Conservation (phyloP, 495 filamentous ascomycete species). For the Bacidia gigantensis region DNA sequence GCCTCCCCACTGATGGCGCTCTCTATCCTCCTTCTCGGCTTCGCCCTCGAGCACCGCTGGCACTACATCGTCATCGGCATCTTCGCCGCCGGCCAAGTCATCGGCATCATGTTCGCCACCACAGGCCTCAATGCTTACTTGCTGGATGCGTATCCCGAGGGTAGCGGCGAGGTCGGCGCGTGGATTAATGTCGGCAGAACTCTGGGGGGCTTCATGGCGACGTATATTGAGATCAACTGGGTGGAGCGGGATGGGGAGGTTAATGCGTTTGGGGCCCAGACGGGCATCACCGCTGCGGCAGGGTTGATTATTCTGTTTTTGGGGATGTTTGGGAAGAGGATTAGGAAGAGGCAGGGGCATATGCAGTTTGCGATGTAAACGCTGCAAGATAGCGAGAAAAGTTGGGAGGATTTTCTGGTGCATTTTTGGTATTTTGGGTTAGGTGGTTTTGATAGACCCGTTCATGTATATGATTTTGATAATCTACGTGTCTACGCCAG, state of each 20-base stretch:
- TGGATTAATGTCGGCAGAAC: constrained; percentile 37
- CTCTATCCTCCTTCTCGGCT: constrained; percentile 41
- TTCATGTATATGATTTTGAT: too few species aligned
- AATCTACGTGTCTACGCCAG: too few species aligned
- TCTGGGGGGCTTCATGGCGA: constrained; percentile 34
- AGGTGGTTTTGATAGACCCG: too few species aligned
- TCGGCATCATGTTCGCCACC: constrained; percentile 52
- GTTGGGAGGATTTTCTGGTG: too few species aligned
- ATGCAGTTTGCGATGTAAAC: constrained; percentile 13
- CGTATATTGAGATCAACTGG: constrained; percentile 37
- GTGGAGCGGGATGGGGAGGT: constrained; percentile 8
- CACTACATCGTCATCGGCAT: constrained; percentile 43
- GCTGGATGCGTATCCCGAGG: constrained; percentile 46
- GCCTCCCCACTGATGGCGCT: constrained; percentile 36
- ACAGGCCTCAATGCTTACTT: constrained; percentile 46
- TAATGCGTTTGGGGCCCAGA: constrained; percentile 5
- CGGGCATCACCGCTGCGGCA: constrained; percentile 9
- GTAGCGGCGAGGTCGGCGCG: constrained; percentile 40
- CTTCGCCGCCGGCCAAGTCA: constrained; percentile 42
- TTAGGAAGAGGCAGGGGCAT: constrained; percentile 11
- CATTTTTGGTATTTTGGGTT: too few species aligned
- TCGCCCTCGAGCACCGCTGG: constrained; percentile 36
- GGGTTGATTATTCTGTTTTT: constrained; percentile 10
- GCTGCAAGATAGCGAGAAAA: too few species aligned
- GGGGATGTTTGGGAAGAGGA: constrained; percentile 10